Evolutionary conservation across 2,329 filamentous ascomycete genomes (phyloP), one percentile per base, ranked within the genome.

Genomic region (Ploettnerulaceae sp.): DNA sequence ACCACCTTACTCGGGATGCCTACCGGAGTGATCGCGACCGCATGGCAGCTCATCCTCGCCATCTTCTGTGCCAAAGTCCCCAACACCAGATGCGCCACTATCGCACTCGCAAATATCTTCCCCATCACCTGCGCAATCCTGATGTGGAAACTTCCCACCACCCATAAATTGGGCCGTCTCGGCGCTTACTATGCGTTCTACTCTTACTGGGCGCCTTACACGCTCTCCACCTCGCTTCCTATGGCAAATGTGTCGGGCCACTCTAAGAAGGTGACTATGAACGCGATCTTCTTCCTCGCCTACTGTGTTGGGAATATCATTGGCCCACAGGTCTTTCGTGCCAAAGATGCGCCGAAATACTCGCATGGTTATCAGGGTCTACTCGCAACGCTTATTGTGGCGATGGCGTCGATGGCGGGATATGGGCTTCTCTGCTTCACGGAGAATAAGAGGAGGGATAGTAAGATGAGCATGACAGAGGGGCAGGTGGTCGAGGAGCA

Each of bases 1-100:
- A 40, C 37, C n/a, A 25, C 37, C 2, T 25, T 40, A 12, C 37
- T 40, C 18, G 37, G 37, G 9, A 25, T 40, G 26, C 37, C 37
- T 4, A 22, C 26, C 3, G 37, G 37, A 8, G 37, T 14, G 5
- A 28, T 40, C 17, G 37, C 29, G 1, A 22, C 29, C 2, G 29
- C 29, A 8, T 40, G 37, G 37, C 26, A 22, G 11, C 25, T 40
- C 3, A 31, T 40, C n/a, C 29, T 22, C n/a, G 37, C 37, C 7
- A 20, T 31, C 22, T 40, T 40, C 18, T n/a, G n/a, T n/a, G n/a
- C n/a, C n/a, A n/a, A n/a, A n/a, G n/a, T n/a, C n/a, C n/a, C n/a
- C n/a, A n/a, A n/a, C n/a, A n/a, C n/a, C n/a, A n/a, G n/a, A n/a
- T n/a, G n/a, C n/a, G n/a, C n/a, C n/a, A n/a, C n/a, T n/a, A n/a